A percentile compares a stretch with the other conserved stretches of the same genome.
phyloP scores from a whole-genome alignment of 2,329 filamentous ascomycete species.

The Microsporum ferrugineum region DNA sequence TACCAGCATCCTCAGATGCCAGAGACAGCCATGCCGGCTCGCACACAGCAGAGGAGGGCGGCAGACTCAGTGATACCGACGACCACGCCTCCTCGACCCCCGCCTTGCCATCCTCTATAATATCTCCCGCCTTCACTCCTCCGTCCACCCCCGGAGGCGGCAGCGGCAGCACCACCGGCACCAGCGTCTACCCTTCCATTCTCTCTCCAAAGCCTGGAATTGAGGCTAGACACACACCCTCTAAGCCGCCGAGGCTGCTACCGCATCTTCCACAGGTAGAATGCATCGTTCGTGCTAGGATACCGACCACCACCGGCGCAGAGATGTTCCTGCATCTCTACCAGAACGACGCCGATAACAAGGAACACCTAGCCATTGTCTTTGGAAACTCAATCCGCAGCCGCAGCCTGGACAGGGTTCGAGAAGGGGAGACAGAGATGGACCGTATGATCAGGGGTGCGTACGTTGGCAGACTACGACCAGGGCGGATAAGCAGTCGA shows the following conservation, averaged over 20 bases:
- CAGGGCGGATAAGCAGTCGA: slow-evolving; percentile 67
- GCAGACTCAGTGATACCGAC: slow-evolving; percentile 14
- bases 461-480: slow-evolving; percentile 77
- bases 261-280: slow-evolving; percentile 70
- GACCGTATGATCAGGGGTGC: slow-evolving; percentile 83
- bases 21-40: slow-evolving; percentile 1
- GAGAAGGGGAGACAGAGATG: slow-evolving; percentile 40
- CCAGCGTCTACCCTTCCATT: slow-evolving; percentile 20
- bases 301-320: slow-evolving; percentile 79
- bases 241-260: slow-evolving; percentile 59
- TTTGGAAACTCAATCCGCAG: slow-evolving; percentile 76
- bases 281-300: slow-evolving; percentile 86
- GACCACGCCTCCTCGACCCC: slow-evolving; percentile 26
- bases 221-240: slow-evolving; percentile 20
- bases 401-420: slow-evolving; percentile 45
- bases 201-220: slow-evolving; percentile 17
- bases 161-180: slow-evolving; percentile 13
- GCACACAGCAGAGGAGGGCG: not conserved
- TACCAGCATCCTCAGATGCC: not conserved
- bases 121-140: slow-evolving; percentile 44
- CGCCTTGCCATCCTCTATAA: slow-evolving; percentile 40
- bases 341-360: slow-evolving; percentile 81
- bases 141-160: slow-evolving; percentile 28
- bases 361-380: slow-evolving; percentile 94
- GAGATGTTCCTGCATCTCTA: slow-evolving; percentile 98